Percentiles rank a stretch among this genome's conserved stretches.
Evolutionary conservation across 306 rosid species (phyloP).

Genomic region (Leucaena leucocephala): DNA sequence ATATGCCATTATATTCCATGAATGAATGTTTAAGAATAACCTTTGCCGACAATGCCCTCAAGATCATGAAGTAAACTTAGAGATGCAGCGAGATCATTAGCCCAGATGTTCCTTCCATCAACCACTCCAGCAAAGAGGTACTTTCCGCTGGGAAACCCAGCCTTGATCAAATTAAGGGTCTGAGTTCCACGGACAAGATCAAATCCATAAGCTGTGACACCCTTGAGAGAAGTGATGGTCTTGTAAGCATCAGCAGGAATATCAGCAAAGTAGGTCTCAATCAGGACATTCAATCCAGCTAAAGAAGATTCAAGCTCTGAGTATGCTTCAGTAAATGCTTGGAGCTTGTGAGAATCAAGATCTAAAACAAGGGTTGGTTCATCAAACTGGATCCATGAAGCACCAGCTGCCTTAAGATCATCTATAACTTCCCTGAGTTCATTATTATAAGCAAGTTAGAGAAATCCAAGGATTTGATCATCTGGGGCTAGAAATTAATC

Average conservation of each 20-base stretch:
- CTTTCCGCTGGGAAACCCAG: conserved; percentile 73
- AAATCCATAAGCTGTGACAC: conserved; percentile 75
- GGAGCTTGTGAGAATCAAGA: conserved; percentile 66
- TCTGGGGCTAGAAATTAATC: conserved; percentile 1
- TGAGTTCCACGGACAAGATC: conserved; percentile 78
- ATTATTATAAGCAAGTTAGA: conserved; percentile 33
- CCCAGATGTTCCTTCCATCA: conserved; percentile 97
- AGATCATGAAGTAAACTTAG: conserved; percentile 51
- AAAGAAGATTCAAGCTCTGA: conserved; percentile 62
- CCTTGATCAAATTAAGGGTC: conserved; percentile 69
- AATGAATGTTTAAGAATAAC: conserved; percentile 39
- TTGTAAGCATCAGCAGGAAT: conserved; percentile 76
- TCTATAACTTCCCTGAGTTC: conserved; percentile 72
- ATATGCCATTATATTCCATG: conserved; percentile 4
- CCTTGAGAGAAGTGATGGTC: conserved; percentile 66
- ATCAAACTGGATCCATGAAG: conserved; percentile 83
- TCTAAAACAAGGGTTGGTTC: conserved; percentile 82
- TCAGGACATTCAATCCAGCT: conserved; percentile 72
- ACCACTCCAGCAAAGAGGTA: conserved; percentile 86
- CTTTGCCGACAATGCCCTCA: conserved; percentile 77
- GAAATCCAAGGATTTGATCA: conserved; percentile 11
- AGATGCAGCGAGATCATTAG: conserved; percentile 73
- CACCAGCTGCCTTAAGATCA: conserved; percentile 89
- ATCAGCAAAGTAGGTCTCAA: conserved; percentile 90
- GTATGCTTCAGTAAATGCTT: conserved; percentile 74